phyloP scores from a whole-genome alignment of 2,329 filamentous ascomycete genomes.

The Colletotrichum theobromicola region DNA sequence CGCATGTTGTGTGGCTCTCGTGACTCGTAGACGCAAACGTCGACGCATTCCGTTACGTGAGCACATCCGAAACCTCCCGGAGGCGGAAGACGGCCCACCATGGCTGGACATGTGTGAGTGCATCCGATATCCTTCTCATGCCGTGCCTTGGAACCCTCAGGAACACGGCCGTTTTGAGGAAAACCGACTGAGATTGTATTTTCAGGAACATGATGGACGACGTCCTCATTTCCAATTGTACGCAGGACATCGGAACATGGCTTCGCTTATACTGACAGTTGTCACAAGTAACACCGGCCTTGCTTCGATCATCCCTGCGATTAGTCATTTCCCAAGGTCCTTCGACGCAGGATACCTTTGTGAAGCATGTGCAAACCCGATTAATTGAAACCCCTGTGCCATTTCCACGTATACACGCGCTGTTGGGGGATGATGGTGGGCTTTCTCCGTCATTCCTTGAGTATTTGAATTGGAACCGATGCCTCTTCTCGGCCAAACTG shows the following conservation, averaged over 20 bases:
- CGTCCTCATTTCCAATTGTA: slow-evolving; percentile 42
- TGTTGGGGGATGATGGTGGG: slow-evolving; percentile 30
- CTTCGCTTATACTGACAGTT: background rate
- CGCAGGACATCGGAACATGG: background rate
- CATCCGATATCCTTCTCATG: background rate
- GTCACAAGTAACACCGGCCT: slow-evolving; percentile 31
- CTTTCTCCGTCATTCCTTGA: slow-evolving; percentile 27
- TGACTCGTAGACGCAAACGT: background rate
- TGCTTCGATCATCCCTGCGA: slow-evolving; percentile 38
- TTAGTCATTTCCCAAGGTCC: slow-evolving; percentile 35
- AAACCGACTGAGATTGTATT: background rate
- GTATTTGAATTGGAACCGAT: slow-evolving; percentile 36
- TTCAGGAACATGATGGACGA: slow-evolving; percentile 46
- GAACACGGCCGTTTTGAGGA: background rate
- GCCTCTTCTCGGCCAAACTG: slow-evolving; percentile 41
- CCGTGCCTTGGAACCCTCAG: too few relatives aligned
- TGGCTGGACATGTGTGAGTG: slow-evolving; percentile 3
- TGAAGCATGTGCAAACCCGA: slow-evolving; percentile 34
- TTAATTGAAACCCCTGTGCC: slow-evolving; percentile 28
- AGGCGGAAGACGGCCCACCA: background rate
- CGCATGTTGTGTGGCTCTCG: background rate
- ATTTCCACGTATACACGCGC: slow-evolving; percentile 20
- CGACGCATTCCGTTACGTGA: background rate
- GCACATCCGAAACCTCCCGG: background rate
- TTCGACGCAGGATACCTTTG: slow-evolving; percentile 33